Evolutionary conservation across 2,329 filamentous ascomycete genomes (phyloP), one percentile per base, ranked within the genome.

Genomic region (Nannizziopsis arthrosporioides): DNA sequence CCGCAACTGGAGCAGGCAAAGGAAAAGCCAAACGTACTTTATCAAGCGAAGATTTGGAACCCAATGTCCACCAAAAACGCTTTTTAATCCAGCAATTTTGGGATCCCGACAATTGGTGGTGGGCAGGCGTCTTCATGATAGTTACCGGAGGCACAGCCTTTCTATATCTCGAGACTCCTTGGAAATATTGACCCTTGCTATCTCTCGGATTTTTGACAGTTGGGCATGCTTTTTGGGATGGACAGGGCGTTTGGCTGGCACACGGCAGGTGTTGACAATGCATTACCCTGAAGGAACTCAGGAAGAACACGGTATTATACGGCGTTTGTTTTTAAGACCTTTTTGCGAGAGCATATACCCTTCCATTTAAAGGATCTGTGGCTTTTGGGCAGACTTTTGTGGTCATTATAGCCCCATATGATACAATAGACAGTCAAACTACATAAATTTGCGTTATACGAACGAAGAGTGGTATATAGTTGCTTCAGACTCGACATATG

Each of bases 71-170:
- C 15, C n/a, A 30, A 10, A 41, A 41, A n/a, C 50, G 32, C 19
- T 67, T 35, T 47, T 64, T 10, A 58, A 59, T 11, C 57, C 58
- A 66, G 19, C 27, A 18, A 12, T 18, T 49, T 67, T 19, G 52
- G 22, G 63, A 68, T 45, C 62, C 68, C 8, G 64, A 73, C 53
- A 59, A 59, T 10, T 70, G 65, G 66, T 69, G 70, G 66, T 73
- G 71, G 71, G 55, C 70, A 44, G 71, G 71, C 12, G 58, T 73
- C 9, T 54, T 69, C n/a, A 64, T 72, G 59, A 71, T 68, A 9
- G 65, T 66, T 10, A 49, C 72, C 12, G 71, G 71, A 15, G 67
- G 69, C 1, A 52, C 68, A 30, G 57, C 58, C 9, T 52, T 68
- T 31, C 57, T 68, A 47, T 64, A 49, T 43, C 42, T 31, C 22